Percentiles rank a stretch among this genome's conserved stretches.
These are phyloP conservation scores for Blastocystis sp. DNA, from an alignment of 352 stramenopile species.

Conservation along the genomic window DNA sequence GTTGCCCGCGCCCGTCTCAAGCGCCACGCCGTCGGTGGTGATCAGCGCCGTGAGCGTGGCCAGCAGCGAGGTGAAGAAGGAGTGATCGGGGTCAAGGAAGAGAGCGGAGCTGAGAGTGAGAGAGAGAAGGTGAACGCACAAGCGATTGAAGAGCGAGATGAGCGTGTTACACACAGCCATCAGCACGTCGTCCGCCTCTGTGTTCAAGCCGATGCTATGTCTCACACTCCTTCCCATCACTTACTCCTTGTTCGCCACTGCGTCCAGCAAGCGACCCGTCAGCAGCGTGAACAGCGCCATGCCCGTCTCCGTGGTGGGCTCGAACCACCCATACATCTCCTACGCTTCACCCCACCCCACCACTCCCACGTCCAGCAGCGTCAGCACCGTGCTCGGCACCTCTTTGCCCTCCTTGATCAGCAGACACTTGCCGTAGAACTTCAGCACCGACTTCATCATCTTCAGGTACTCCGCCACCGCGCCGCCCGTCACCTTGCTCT, in stretches of 20 bases:
- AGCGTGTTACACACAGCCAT: not conserved
- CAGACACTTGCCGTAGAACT: conserved; percentile 41
- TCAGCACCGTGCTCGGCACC: not conserved
- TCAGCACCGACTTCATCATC: not conserved
- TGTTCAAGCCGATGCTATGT: conserved; percentile 8
- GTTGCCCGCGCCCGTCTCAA: not conserved
- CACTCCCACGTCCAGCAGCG: not conserved
- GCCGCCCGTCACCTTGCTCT: conserved; percentile 4
- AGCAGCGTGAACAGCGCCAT: not conserved
- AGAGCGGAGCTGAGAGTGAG: not conserved
- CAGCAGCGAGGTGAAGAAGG: conserved; percentile 9
- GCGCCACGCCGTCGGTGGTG: not conserved
- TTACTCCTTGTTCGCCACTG: not conserved
- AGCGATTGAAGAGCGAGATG: not conserved
- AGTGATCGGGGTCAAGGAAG: conserved; percentile 2
- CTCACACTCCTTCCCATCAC: not conserved
- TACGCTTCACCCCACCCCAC: not conserved
- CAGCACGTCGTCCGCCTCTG: conserved; percentile 32
- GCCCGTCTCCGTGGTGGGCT: not conserved
- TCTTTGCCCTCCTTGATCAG: conserved; percentile 35
- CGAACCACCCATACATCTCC: not conserved
- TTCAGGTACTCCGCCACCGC: conserved; percentile 38
- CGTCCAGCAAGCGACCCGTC: not conserved
- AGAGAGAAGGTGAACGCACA: not conserved
- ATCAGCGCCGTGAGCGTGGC: not conserved